phyloP scores from a whole-genome alignment of 345 rosid species.

The Luvunga scandens region DNA sequence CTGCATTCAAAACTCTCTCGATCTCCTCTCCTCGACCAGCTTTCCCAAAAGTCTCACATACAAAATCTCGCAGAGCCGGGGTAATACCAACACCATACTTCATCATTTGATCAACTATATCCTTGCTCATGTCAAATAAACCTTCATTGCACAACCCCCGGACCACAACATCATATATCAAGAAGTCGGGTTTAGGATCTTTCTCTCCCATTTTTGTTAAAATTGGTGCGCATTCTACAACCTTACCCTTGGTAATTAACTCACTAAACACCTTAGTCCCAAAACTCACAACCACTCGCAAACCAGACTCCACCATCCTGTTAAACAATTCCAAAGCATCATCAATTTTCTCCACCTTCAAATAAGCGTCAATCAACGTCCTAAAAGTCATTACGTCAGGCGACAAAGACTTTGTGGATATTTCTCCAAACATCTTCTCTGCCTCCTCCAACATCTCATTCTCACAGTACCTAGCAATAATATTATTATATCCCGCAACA shows the following conservation, averaged over 20 bases:
- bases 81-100: constrained; percentile 58
- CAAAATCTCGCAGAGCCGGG: constrained; percentile 56
- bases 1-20: constrained; percentile 54
- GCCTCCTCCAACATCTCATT: constrained; percentile 77
- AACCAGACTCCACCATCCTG: constrained; percentile 71
- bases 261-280: constrained; percentile 67
- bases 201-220: constrained; percentile 84
- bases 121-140: constrained; percentile 56
- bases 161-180: constrained; percentile 76
- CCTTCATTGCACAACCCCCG: constrained; percentile 72
- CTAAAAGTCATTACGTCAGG: constrained; percentile 75
- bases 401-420: constrained; percentile 58
- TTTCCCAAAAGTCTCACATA: constrained; percentile 45
- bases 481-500: constrained; percentile 74
- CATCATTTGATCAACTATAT: constrained; percentile 66
- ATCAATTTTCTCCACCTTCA: constrained; percentile 64
- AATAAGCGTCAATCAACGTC: constrained; percentile 71
- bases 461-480: constrained; percentile 71
- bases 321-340: constrained; percentile 61
- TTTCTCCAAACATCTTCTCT: constrained; percentile 51
- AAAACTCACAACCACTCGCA: constrained; percentile 87
- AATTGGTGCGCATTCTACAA: constrained; percentile 55
- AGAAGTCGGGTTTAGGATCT: constrained; percentile 90
- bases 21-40: constrained; percentile 64
- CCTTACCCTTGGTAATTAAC: constrained; percentile 74